Evolutionary conservation across 2,329 filamentous ascomycete species (phyloP).

Genomic region (Rachicladosporium sp.): DNA sequence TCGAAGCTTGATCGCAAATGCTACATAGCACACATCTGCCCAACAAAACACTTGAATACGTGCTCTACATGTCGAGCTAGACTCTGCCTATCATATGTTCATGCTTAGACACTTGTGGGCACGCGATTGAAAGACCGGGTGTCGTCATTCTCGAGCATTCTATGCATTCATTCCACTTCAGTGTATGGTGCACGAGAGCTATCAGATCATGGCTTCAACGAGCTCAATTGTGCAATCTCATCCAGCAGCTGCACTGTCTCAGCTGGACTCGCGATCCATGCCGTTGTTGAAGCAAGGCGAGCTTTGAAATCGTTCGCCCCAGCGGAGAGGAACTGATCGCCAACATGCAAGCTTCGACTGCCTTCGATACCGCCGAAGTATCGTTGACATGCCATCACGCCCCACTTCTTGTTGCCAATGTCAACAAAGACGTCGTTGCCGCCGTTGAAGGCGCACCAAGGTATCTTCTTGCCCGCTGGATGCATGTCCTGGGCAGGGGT

Average conservation of each 20-base stretch:
- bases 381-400: conserved; percentile 80
- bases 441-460: conserved; percentile 97
- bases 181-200: too few relatives aligned
- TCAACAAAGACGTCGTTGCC: conserved; percentile 97
- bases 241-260: conserved; percentile 87
- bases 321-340: conserved; percentile 88
- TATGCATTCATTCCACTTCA: too few relatives aligned
- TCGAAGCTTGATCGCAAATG: too few relatives aligned
- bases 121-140: too few relatives aligned
- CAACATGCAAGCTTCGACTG: conserved; percentile 79
- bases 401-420: conserved; percentile 96
- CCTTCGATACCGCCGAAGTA: conserved; percentile 71
- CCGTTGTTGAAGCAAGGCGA: conserved; percentile 79
- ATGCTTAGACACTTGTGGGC: too few relatives aligned
- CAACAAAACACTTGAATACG: too few relatives aligned
- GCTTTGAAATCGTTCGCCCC: conserved; percentile 98
- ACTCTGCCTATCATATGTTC: too few relatives aligned
- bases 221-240: conserved; percentile 45
- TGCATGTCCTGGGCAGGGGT: conserved; percentile 49
- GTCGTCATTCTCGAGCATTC: too few relatives aligned
- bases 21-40: too few relatives aligned
- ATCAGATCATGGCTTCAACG: too few relatives aligned
- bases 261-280: conserved; percentile 86
- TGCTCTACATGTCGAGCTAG: too few relatives aligned
- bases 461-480: conserved; percentile 53